Evolutionary conservation across 352 stramenopile species (phyloP).

Genomic region (Pseudoperonospora humuli): DNA sequence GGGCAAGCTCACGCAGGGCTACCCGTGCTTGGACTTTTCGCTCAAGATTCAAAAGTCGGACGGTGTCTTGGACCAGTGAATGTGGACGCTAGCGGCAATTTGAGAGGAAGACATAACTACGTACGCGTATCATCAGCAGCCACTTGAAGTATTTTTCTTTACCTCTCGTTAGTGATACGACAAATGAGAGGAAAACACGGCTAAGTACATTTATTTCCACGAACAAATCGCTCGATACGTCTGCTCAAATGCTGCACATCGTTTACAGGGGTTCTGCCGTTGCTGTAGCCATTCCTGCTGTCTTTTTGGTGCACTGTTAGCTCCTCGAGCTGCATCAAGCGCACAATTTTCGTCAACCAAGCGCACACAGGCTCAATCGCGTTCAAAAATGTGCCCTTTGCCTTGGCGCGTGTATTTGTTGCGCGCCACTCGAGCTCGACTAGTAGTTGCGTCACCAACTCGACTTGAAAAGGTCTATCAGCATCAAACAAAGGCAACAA

Average conservation of each 20-base stretch:
- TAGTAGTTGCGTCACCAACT: conserved; percentile 39
- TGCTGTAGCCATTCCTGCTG: conserved; percentile 2
- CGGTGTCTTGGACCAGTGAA: conserved; percentile 39
- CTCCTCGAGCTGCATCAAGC: conserved; percentile 40
- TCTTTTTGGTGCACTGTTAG: conserved; percentile 18
- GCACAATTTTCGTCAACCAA: conserved; percentile 55
- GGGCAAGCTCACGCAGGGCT: conserved; percentile 96
- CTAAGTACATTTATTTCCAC: conserved; percentile 9
- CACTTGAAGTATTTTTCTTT: background rate
- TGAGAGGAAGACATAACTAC: background rate
- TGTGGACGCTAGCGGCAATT: background rate
- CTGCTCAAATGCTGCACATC: conserved; percentile 27
- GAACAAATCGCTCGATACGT: conserved; percentile 13
- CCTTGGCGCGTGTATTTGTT: conserved; percentile 21
- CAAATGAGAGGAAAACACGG: conserved; percentile 4
- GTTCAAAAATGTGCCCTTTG: conserved; percentile 21
- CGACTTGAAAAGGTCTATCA: conserved; percentile 42
- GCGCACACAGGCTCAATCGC: conserved; percentile 16
- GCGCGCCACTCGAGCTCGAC: conserved; percentile 47
- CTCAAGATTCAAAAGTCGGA: conserved; percentile 93
- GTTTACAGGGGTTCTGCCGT: conserved; percentile 4
- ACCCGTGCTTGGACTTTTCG: conserved; percentile 95
- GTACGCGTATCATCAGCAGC: background rate
- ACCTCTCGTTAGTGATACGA: conserved; percentile 6
- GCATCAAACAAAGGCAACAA: background rate